Base-by-base conservation (phyloP, 192 early-diverging fungal genomes). In the Paraglomus brasilianum region DNA sequence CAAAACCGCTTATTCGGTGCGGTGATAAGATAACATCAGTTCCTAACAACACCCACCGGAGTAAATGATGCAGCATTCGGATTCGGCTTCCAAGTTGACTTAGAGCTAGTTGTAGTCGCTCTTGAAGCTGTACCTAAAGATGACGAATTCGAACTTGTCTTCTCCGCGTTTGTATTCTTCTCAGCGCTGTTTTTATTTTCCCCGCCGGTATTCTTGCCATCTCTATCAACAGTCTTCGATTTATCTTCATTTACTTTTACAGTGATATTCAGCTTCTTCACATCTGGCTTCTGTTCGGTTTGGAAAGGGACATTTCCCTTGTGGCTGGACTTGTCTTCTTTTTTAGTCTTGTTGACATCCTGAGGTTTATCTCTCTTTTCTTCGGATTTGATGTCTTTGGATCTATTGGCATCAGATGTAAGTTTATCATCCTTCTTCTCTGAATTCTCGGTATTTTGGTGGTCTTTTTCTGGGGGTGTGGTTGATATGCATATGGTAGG, bases 11-110 rank as follows among this genome's bases (percentile, higher is more conserved):
- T n/a, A n/a, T 14, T 14, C 1, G 11, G 47, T 17, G 48, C n/a
- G 3, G 39, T 45, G 9, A 61, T 22, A 15, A 60, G 6, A n/a
- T 15, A 11, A 13, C 30, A 19, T 10, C 45, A 30, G 57, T 81
- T 77, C 46, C 69, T 75, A n/a, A n/a, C n/a, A n/a, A n/a, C 71
- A 52, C 80, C 57, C 70, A 85, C 88, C 38, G 91, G 91, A 42
- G 88, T 85, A 78, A 92, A 91, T 10, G 82, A 77, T 19, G 85
- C 62, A 0, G 91, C 91, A 15, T 82, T 69, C 36, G 83, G 86
- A 56, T 87, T 92, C 24, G 91, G 91, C 72, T 91, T 92, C 76
- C 91, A 92, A 22, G 85, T 86, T 0, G 84, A 84, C 4, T 74
- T 63, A 17, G 66, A 51, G 5, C 44, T 64, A 6, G 71, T 51